These are phyloP conservation scores for Syncephalastrum contaminatum DNA, from an alignment of 371 early-diverging fungal species.

Conservation along the genomic window DNA sequence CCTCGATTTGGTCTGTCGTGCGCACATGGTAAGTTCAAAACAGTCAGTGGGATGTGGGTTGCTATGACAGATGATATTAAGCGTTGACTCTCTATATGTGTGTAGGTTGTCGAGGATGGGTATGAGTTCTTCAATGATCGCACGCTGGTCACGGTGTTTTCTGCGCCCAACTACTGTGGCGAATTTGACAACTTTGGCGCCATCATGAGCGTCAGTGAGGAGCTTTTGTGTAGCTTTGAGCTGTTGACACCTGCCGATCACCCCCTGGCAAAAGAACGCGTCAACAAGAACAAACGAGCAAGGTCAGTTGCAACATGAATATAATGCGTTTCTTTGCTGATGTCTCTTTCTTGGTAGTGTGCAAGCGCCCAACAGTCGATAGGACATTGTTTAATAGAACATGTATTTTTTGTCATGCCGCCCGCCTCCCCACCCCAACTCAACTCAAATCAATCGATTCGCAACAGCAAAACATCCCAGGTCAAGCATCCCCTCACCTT, in stretches of 20 bases:
- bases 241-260: constrained; percentile 45
- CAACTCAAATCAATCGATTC: too few species aligned
- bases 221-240: constrained; percentile 90
- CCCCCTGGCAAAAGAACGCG: constrained; percentile 33
- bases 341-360: too few species aligned
- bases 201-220: constrained; percentile 94
- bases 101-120: constrained; percentile 93
- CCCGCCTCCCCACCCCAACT: too few species aligned
- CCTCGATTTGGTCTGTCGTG: constrained; percentile 93
- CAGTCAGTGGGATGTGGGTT: too few species aligned
- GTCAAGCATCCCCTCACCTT: too few species aligned
- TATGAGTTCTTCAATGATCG: constrained; percentile 98
- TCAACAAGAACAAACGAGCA: constrained; percentile 17
- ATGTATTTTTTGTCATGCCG: too few species aligned
- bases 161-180: constrained; percentile 99
- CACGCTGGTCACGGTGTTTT: constrained; percentile 94
- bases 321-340: not conserved
- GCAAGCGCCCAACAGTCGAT: too few species aligned
- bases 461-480: too few species aligned
- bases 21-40: constrained; percentile 73
- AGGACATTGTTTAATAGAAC: too few species aligned
- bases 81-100: not conserved
- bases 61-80: not conserved
- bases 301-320: constrained; percentile 6
- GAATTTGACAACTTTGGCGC: constrained; percentile 98